Base-by-base conservation (phyloP, 1,139 yeast species). In the Geotrichum carabidarum region DNA sequence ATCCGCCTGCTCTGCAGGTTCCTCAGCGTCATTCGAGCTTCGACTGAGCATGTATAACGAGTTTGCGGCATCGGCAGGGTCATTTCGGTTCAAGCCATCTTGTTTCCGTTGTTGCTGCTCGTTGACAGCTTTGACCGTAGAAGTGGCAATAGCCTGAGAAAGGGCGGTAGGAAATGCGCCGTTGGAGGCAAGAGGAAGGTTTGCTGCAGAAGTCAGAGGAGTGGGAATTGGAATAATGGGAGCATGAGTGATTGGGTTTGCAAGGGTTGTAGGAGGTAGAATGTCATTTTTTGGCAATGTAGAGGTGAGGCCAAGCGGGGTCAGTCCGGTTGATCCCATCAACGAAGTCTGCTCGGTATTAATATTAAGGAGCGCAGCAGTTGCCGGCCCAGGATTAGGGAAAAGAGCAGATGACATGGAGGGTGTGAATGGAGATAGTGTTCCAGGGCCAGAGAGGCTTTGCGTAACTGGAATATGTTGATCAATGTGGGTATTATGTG, bases 371-470 rank as follows among this genome's bases (percentile, higher is more conserved):
- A 70, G 61, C 15, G 71, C 71, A 9, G 72, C 73, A 8, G 74
- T 69, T 8, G 68, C 65, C 2, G 74, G 74, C 12, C 70, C 70
- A 1, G 73, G 72, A n/a, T 66, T 67, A 12, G 72, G 70, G 57
- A 68, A 69, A 60, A 67, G 72, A 2, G 72, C 65, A 17, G 72
- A 59, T 15, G 44, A 22, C 44, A 42, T 6, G 12, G 44, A 15
- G 3, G 44, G 40, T 8, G 56, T 45, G 15, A 54, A 56, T 15
- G 56, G 73, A 5, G 74, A 66, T 17, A 73, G 60, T 32, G 70
- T 61, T 14, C 70, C 64, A 14, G 71, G 66, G 49, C 66, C 54
- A 11, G 35, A 37, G 41, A 31, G 53, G 38, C 45, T 54, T 32
- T 30, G 54, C 22, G 48, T 17, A 15, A 17, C 27, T 15, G 38